Base-by-base conservation (phyloP, 805 yeast genomes). In the Wickerhamiella azyma region DNA sequence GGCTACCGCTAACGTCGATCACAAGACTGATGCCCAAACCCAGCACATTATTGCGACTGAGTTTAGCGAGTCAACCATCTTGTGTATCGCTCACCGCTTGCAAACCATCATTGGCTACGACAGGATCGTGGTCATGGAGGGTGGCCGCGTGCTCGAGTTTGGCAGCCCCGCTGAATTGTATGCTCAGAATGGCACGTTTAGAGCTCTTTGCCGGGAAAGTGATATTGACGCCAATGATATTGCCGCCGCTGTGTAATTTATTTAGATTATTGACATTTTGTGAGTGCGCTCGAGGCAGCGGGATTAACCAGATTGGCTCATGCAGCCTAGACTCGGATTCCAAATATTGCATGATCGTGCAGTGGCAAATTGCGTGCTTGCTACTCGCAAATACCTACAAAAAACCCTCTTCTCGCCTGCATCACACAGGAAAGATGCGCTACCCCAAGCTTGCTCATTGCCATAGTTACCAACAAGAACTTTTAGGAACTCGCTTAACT, bases 1-100 rank as follows among this genome's bases (percentile, higher is more conserved):
- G 60, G 88, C 88, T 2, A 81, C 89, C 0, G 77, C 85, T 0
- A 72, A 79, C 37, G 88, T 81, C 16, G 89, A 81, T 59, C 76
- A 76, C 56, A 81, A 75, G 53, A 80, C 88, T 0, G 89, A 81
- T 60, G 63, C 71, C 10, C 69, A 73, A 55, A 72, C 81, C 50
- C 88, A 81, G 58, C 44, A 59, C 0, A 76, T 81, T 2, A 79
- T 81, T 51, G 68, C 67, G 0, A 57, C 58, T 2, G 83, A 79
- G 53, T 81, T 81, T 56, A 60, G 64, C 8, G 62, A 71, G 26
- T 78, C 84, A 56, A 81, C 88, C 0, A 75, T 81, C 37, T 57
- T 81, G 40, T 78, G 85, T 57, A 77, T 80, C 59, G 88, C 88
- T 2, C 88, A 80, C 54, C 72, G 85, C 51, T 61, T 79, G 51